Conservation (phyloP, 2,329 filamentous ascomycete species). For the Xylaria hypoxylon region DNA sequence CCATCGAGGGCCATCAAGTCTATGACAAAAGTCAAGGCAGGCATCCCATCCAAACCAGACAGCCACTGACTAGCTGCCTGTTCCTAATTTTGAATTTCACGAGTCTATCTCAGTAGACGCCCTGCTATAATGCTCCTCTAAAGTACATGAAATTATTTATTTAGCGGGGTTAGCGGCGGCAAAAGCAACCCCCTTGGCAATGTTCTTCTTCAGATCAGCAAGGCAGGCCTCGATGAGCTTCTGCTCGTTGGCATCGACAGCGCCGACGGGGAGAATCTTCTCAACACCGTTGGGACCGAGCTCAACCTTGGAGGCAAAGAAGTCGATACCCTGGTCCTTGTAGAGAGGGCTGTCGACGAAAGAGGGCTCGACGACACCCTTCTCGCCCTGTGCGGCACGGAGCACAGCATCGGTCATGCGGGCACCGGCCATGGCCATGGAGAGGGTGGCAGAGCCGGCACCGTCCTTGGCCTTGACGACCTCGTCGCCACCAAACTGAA, state of each 20-base stretch:
- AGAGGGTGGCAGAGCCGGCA: constrained; percentile 95
- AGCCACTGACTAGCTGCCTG: constrained; percentile 25
- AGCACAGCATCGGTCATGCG: constrained; percentile 90
- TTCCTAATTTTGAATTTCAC: constrained; percentile 27
- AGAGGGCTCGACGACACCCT: constrained; percentile 93
- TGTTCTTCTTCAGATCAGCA: constrained; percentile 91
- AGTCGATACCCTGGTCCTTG: constrained; percentile 98
- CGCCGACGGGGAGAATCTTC: constrained; percentile 90
- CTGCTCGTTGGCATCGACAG: constrained; percentile 87
- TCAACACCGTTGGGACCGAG: constrained; percentile 96
- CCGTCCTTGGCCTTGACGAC: constrained; percentile 99
- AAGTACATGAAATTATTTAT: constrained; percentile 55
- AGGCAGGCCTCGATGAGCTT: constrained; percentile 88
- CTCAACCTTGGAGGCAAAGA: constrained; percentile 96
- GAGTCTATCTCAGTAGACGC: constrained; percentile 33
- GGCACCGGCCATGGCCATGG: constrained; percentile 96
- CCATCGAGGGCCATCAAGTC: constrained; percentile 17
- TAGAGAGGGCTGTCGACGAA: constrained; percentile 97
- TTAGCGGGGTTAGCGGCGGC: constrained; percentile 70
- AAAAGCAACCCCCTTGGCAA: constrained; percentile 83
- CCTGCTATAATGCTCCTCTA: constrained; percentile 24
- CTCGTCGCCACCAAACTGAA: constrained; percentile 99
- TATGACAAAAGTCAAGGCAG: constrained; percentile 36
- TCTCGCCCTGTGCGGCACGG: constrained; percentile 91
- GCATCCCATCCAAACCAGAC: constrained; percentile 37